A percentile compares a stretch with the other conserved stretches of the same genome.
phyloP scores from a whole-genome alignment of 2,329 filamentous ascomycete genomes.

The Fusarium sp. region DNA sequence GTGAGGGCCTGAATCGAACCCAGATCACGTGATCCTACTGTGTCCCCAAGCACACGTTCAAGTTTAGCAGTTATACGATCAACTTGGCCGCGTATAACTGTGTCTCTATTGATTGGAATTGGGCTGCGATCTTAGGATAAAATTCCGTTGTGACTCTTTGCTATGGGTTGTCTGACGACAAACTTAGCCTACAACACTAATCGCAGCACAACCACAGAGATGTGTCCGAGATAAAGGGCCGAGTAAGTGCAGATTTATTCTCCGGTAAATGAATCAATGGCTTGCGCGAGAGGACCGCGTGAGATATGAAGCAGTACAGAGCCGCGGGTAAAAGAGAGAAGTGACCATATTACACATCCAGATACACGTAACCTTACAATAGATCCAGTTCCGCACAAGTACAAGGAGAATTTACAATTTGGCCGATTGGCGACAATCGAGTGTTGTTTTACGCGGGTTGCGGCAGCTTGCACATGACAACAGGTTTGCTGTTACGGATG shows the following conservation, averaged over 20 bases:
- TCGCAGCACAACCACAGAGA: too few species aligned
- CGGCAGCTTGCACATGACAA: background rate
- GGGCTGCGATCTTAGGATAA: fast-evolving
- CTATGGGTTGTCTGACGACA: background rate
- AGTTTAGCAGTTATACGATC: background rate
- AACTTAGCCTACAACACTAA: background rate
- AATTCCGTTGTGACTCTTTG: background rate
- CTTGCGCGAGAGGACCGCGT: background rate
- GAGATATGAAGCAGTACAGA: background rate
- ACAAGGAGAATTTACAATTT: background rate
- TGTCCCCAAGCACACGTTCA: background rate
- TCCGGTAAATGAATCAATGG: too few species aligned
- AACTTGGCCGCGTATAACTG: background rate
- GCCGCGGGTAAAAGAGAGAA: background rate
- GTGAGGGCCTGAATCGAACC: background rate
- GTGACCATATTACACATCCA: background rate
- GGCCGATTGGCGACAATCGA: background rate
- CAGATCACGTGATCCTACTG: background rate
- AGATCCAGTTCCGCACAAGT: background rate
- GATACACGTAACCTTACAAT: background rate
- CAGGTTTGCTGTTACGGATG: background rate
- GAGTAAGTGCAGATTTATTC: background rate
- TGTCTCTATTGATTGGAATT: background rate
- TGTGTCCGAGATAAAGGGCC: background rate
- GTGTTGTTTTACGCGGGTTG: background rate